Evolutionary conservation across 2,329 filamentous ascomycete genomes (phyloP).

Genomic region (Cryoendolithus antarcticus): DNA sequence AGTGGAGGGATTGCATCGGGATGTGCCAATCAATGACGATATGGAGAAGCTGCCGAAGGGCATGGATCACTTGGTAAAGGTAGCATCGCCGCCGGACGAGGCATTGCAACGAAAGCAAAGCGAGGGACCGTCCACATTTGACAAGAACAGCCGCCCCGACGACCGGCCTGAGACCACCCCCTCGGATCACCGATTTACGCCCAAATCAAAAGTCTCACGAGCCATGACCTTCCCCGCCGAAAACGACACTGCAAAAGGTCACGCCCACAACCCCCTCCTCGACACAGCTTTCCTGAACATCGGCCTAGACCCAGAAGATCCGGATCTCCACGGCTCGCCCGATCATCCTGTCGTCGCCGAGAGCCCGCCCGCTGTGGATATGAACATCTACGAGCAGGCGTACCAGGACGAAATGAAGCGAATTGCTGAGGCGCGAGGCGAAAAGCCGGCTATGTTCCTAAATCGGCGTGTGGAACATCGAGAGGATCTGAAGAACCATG

Average conservation of each 20-base stretch:
- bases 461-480: constrained; percentile 37
- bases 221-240: constrained; percentile 18
- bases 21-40: constrained; percentile 25
- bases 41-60: constrained; percentile 15
- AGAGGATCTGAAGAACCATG: constrained; percentile 23
- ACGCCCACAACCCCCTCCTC: constrained; percentile 52
- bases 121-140: not conserved
- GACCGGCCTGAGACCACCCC: constrained; percentile 1
- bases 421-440: constrained; percentile 44
- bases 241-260: constrained; percentile 37
- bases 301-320: constrained; percentile 34
- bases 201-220: not conserved
- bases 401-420: constrained; percentile 71
- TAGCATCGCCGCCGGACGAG: not conserved
- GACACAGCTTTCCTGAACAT: constrained; percentile 64
- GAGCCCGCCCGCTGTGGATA: constrained; percentile 72
- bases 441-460: constrained; percentile 45
- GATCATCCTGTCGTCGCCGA: constrained; percentile 52
- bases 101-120: not conserved
- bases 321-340: constrained; percentile 13
- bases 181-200: not conserved
- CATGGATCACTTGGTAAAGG: constrained; percentile 7
- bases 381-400: constrained; percentile 78
- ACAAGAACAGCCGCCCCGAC: not conserved
- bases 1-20: constrained; percentile 42